Evolutionary conservation across 1,284 basidiomycete genomes (phyloP), one percentile per base, ranked within the genome.

Genomic region (Psilocybe mexicana): DNA sequence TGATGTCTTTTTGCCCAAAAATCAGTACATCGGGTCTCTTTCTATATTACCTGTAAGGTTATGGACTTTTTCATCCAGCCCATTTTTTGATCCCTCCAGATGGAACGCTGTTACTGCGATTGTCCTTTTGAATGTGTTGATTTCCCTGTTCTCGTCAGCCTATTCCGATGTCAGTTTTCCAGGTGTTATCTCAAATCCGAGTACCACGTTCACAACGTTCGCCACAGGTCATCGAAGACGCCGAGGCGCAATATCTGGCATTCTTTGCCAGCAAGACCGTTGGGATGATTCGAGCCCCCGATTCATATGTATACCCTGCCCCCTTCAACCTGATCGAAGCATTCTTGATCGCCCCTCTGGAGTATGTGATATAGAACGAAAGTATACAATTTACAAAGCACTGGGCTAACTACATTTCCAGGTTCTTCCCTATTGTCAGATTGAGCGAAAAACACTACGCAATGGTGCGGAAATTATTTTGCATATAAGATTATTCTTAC

Each of bases 81-180:
- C 28, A 43, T 23, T 18, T 24, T 25, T 6, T 44, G 40, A 24
- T 12, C 36, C 2, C 30, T 52, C 28, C 38, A 90, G 88, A 57
- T 96, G 94, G 94, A 94, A 91, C 72, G 83, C 94, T 47, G 80
- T 88, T 43, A 90, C 93, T 1, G 87, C 87, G n/a, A 82, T 98
- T 57, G 87, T 98, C 62, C 82, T 98, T 54, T 83, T 97, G 72
- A 98, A 97, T 72, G 88, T 99, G 68, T 82, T 99, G 65, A 94
- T 99, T 65, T 98, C 96, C 10, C 76, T 98, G 66, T 98, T 96
- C 70, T 87, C 93, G 10, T 93, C 93, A 36, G 93, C 94, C 0
- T 96, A 96, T 69, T 84, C 87, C 12, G 92, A 93, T 67, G 92
- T 94, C 67, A 76, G 83, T 80, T n/a, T 55, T 50, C 26, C 36